Conservation (phyloP, 2,329 filamentous ascomycete species). For the Xylariaceae sp. region DNA sequence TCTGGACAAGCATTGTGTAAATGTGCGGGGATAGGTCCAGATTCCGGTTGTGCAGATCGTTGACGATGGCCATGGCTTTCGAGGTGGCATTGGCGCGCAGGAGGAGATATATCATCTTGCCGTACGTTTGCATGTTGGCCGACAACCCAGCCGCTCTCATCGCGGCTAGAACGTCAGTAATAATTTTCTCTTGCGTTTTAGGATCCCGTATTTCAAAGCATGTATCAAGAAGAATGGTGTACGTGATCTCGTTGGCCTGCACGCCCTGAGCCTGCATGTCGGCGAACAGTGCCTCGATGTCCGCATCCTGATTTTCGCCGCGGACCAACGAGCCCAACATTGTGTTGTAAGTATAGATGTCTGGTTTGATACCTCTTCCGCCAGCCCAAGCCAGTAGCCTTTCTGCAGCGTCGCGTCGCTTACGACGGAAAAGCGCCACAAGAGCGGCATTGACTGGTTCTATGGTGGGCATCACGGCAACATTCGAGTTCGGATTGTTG, state of each 20-base stretch:
- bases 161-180: conserved; percentile 52
- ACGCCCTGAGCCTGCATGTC: conserved; percentile 56
- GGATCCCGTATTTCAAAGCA: conserved; percentile 38
- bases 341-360: conserved; percentile 62
- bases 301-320: conserved; percentile 39
- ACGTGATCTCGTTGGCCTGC: conserved; percentile 62
- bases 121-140: conserved; percentile 61
- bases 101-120: conserved; percentile 64
- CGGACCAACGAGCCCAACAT: conserved; percentile 60
- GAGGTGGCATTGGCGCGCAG: conserved; percentile 44
- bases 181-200: conserved; percentile 48
- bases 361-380: conserved; percentile 50
- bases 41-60: conserved; percentile 54
- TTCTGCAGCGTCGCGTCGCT: conserved; percentile 46
- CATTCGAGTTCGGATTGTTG: conserved; percentile 31
- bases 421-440: conserved; percentile 53
- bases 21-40: conserved; percentile 59
- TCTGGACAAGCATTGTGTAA: conserved; percentile 68
- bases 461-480: conserved; percentile 55
- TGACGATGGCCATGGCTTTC: conserved; percentile 58
- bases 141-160: conserved; percentile 55
- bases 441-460: conserved; percentile 67
- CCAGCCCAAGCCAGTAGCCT: conserved; percentile 57
- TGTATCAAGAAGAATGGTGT: conserved; percentile 66
- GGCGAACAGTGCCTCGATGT: conserved; percentile 50